A percentile compares a stretch with the other conserved stretches of the same genome.
phyloP scores from a whole-genome alignment of 2,329 filamentous ascomycete species.

The Fusarium sp. region DNA sequence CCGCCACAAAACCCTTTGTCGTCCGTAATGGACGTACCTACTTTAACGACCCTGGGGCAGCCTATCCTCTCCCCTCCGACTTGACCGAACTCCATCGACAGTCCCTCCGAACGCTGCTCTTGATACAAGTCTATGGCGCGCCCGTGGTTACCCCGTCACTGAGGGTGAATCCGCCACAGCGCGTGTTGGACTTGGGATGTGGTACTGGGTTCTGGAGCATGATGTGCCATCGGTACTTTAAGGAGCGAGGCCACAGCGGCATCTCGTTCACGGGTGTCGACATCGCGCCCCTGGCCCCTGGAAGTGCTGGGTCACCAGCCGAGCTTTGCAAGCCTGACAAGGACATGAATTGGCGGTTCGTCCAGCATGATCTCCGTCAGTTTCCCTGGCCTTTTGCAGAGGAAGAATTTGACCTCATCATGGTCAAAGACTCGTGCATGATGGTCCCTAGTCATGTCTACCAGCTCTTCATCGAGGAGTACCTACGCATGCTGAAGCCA shows the following conservation, averaged over 20 bases:
- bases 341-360: slow-evolving; percentile 88
- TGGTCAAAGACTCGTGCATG: slow-evolving; percentile 85
- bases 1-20: slow-evolving; percentile 67
- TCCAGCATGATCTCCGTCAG: slow-evolving; percentile 85
- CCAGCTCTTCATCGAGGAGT: slow-evolving; percentile 72
- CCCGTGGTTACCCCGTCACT: slow-evolving; percentile 80
- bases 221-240: slow-evolving; percentile 85
- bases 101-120: slow-evolving; percentile 82
- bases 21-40: slow-evolving; percentile 85
- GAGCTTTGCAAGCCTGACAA: slow-evolving; percentile 65
- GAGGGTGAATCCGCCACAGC: slow-evolving; percentile 73
- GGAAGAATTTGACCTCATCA: slow-evolving; percentile 86
- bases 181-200: slow-evolving; percentile 87
- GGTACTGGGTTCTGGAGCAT: slow-evolving; percentile 91
- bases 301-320: slow-evolving; percentile 45
- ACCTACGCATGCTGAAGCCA: slow-evolving; percentile 78
- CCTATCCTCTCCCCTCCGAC: slow-evolving; percentile 91
- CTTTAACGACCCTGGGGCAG: slow-evolving; percentile 75
- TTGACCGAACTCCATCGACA: slow-evolving; percentile 89
- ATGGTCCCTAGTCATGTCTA: slow-evolving; percentile 69
- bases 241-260: slow-evolving; percentile 71
- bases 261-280: slow-evolving; percentile 87
- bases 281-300: slow-evolving; percentile 75
- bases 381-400: slow-evolving; percentile 81
- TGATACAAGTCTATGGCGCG: slow-evolving; percentile 83